Base-by-base conservation (phyloP, 2,329 filamentous ascomycete species). In the Teratosphaeria pseudoeucalypti region DNA sequence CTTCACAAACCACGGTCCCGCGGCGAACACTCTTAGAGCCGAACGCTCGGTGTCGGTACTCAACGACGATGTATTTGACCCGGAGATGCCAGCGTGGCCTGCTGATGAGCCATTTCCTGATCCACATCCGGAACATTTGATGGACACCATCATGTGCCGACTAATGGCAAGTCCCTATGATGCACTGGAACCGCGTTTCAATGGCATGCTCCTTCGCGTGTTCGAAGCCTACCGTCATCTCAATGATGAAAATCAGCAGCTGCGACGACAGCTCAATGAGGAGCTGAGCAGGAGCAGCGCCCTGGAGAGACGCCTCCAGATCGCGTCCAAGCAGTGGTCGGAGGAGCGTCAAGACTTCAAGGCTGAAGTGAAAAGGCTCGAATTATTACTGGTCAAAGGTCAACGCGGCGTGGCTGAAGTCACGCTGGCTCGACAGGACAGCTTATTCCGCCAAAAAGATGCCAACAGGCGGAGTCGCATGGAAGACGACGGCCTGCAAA, bases 311-410 rank as follows among this genome's bases (percentile, higher is more conserved):
- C 65, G 67, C 23, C 66, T 68, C 43, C 66, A 71, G 34, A 63
- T 63, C 16, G 66, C 69, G 7, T 68, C 75, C 58, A 65, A 68
- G 12, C 60, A 62, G 5, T 77, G 72, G 73, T 53, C 64, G 2
- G 61, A 69, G 9, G 68, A 71, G 57, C 71, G 73, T 60, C 64
- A 66, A 49, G 66, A 68, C 16, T 77, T 75, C 62, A 70, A 72
- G 47, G 70, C 70, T 2, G 76, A 78, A 60, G 73, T 78, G 57
- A 76, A 73, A 59, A 72, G 76, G 16, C 68, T 79, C 14, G 77
- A 78, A 63, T 61, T 78, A 3, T 61, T 78, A 29, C 76, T 79
- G 59, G 73, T 74, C 2, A 72, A 71, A 55, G 60, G 75, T 7
- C 70, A 72, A 29, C 66, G 70, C 52, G 76, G 77, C 10, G 67